Percentiles rank a stretch among this genome's conserved stretches.
Evolutionary conservation across 148 eudicot genomes (phyloP).

Genomic region (Polygonum maritimum): DNA sequence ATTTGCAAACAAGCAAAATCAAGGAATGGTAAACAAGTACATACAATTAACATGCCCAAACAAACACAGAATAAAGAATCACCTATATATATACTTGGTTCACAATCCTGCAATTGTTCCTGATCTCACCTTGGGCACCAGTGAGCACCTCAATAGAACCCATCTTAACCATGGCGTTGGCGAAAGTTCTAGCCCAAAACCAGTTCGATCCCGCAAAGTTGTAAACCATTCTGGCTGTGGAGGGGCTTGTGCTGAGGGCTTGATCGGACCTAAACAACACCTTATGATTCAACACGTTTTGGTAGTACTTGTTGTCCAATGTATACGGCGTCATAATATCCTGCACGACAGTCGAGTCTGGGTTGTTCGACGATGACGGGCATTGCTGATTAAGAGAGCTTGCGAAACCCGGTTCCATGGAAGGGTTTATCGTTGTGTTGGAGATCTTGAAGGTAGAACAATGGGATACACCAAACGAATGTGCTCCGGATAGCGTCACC

Average conservation of each 20-base stretch:
- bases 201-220: slow-evolving; percentile 6
- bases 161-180: slow-evolving; percentile 38
- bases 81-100: slow-evolving; percentile 7
- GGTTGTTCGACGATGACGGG: not conserved
- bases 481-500: slow-evolving; percentile 42
- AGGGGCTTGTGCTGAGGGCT: slow-evolving; percentile 19
- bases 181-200: slow-evolving; percentile 31
- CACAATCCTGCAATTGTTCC: slow-evolving; percentile 33
- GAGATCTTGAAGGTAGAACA: slow-evolving; percentile 30
- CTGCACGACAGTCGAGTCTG: not conserved
- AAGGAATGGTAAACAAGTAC: not conserved
- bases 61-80: not conserved
- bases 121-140: slow-evolving; percentile 27
- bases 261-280: slow-evolving; percentile 35
- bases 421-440: slow-evolving; percentile 34
- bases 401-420: slow-evolving; percentile 27
- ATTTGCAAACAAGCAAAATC: not conserved
- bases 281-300: slow-evolving; percentile 15
- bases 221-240: slow-evolving; percentile 20
- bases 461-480: slow-evolving; percentile 17
- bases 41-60: not conserved
- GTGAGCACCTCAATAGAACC: slow-evolving; percentile 41
- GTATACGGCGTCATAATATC: not conserved
- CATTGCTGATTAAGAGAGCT: not conserved
- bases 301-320: slow-evolving; percentile 10